A percentile compares a stretch with the other conserved stretches of the same genome.
Evolutionary conservation across 1,284 basidiomycete species (phyloP).

Genomic region (Entoloma clypeatum): DNA sequence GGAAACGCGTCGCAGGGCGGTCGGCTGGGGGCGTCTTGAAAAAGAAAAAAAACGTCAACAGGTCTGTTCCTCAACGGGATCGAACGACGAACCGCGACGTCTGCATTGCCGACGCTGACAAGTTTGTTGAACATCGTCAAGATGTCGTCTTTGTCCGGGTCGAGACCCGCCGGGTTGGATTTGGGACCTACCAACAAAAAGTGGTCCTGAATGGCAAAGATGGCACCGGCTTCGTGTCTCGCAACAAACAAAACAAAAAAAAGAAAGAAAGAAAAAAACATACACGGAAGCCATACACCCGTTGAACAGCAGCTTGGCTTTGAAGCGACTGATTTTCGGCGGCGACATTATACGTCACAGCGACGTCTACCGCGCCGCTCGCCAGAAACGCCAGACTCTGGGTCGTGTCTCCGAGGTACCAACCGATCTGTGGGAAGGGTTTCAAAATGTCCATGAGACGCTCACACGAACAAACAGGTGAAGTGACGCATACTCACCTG

Average conservation of each 20-base stretch:
- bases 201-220: constrained; percentile 29
- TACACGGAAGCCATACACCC: constrained; percentile 41
- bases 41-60: no score
- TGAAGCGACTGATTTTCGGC: constrained; percentile 37
- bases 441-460: neutral
- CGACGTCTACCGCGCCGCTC: constrained; percentile 38
- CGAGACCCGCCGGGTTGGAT: constrained; percentile 34
- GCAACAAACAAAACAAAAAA: no score
- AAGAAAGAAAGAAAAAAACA: constrained; percentile 11
- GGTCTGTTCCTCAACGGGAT: no score
- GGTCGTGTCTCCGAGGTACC: constrained; percentile 50
- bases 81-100: no score
- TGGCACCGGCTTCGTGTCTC: no score
- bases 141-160: no score
- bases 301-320: constrained; percentile 26
- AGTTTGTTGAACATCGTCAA: no score
- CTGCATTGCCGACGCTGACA: no score
- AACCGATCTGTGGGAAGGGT: constrained; percentile 46
- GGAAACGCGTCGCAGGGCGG: no score
- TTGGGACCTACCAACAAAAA: constrained; percentile 38
- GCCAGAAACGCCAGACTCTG: constrained; percentile 39
- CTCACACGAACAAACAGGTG: constrained; percentile 4
- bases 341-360: constrained; percentile 46
- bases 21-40: no score
- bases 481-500: constrained; percentile 25